Evolutionary conservation across 148 eudicot genomes (phyloP), one percentile per base, ranked within the genome.

Genomic region (Fagopyrum tataricum): DNA sequence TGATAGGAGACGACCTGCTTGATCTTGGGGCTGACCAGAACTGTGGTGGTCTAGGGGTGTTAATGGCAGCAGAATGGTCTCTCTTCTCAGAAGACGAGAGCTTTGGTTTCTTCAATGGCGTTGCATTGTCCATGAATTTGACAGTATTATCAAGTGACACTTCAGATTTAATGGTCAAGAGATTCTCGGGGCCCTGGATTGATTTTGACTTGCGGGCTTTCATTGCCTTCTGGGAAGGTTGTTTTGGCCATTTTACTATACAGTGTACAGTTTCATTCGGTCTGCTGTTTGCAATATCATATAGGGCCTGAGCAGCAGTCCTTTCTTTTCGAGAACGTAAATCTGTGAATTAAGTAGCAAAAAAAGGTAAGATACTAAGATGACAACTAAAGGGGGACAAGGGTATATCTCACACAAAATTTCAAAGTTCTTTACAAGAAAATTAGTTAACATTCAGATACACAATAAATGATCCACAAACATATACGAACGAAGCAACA

Each of bases 281-380:
- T 12, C 46, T 72, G 59, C 69, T 73, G 39, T 76, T 73, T 53
- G 92, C 85, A 78, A 95, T 87, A 70, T 86, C 85, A 72, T 80
- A 85, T 18, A 95, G 86, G 14, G 89, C 88, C 72, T 83, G 89
- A 80, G 97, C 98, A 78, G 98, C 98, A 49, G 79, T 76, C 74
- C 87, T 46, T 52, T 79, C 68, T 74, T 77, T 75, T n/a, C 96
- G 87, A 77, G 89, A 83, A 77, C 76, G 79, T 71, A 72, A 82
- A 76, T 76, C 95, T 87, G 91, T 53, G 71, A 74, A 79, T 49
- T 53, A 18, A n/a, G 8, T n/a, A 52, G 23, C 21, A 7, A 14
- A 14, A 17, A 52, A 52, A 15, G 9, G 0, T n/a, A 53, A 48
- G 37, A 31, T 31, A 13, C 5, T 48, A 14, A 13, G 53, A 14